Base-by-base conservation (phyloP, 2,329 filamentous ascomycete genomes). In the Cordyceps pruinosa region DNA sequence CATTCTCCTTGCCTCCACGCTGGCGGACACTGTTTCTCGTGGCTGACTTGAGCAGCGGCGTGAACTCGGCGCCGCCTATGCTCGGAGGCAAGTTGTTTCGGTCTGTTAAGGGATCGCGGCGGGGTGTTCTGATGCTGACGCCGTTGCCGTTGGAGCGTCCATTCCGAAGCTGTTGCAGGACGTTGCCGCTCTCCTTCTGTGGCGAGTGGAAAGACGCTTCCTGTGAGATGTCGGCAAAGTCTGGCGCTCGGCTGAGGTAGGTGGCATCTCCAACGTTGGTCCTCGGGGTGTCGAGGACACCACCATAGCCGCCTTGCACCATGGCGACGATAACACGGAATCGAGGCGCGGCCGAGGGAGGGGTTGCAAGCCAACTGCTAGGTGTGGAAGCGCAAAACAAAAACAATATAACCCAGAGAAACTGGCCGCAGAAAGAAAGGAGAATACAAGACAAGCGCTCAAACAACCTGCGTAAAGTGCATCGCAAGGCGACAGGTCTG, bases 161-260 rank as follows among this genome's bases (percentile, higher is more conserved):
- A 70, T 88, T 88, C 63, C 85, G 84, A 67, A 94, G 80, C 61
- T 89, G 85, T 61, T 87, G 85, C 48, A 95, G 75, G 25, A 97
- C 75, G 65, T 94, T 89, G 45, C 66, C 71, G 39, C 66, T 70
- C 12, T 75, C 70, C 71, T 89, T 92, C 28, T 79, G 82, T 25
- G 88, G 92, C 30, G 89, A 91, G 57, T 86, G 84, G 64, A 97
- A 96, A 1, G 93, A 94, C 58, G 89, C 85, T 69, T 95, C 90
- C 66, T 91, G 87, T 53, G 90, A 95, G 64, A 93, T 85, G 65
- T 95, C 90, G 59, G 69, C 71, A 67, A 95, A 85, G 67, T 90
- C 86, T 65, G 85, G 75, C 73, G 81, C 73, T 72, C 84, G 77
- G 71, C 75, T 84, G 61, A 95, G 78, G 72, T 87, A 93, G 63